Conservation (phyloP, 495 filamentous ascomycete genomes). For the Neurospora sp. region DNA sequence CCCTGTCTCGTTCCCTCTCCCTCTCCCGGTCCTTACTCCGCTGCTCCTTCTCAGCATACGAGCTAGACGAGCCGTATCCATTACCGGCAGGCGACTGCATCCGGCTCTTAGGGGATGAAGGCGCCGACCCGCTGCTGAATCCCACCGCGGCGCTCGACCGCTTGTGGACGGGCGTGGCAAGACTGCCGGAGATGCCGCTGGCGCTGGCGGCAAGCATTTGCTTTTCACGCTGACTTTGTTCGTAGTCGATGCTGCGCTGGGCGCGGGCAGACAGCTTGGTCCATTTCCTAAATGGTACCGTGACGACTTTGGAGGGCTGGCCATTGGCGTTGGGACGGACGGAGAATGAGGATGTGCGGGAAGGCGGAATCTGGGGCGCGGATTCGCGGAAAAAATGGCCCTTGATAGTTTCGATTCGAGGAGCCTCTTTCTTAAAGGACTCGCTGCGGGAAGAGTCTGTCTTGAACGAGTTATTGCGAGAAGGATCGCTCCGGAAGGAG, state of each 20-base stretch:
- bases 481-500: background rate
- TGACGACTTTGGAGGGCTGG: conserved; percentile 15
- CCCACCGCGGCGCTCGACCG: background rate
- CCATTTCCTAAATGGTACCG: conserved; percentile 9
- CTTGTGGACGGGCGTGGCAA: background rate
- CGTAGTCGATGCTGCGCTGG: background rate
- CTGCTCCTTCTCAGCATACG: background rate
- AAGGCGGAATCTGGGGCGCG: background rate
- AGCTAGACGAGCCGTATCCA: background rate
- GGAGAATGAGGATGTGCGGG: background rate
- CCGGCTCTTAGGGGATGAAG: background rate
- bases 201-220: background rate
- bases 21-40: background rate
- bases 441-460: background rate
- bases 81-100: background rate
- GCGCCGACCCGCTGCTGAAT: background rate
- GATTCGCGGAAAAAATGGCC: background rate
- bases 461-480: background rate
- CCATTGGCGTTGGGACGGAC: conserved; percentile 8
- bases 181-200: background rate
- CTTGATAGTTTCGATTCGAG: background rate
- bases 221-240: background rate
- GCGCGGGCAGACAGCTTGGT: conserved; percentile 7
- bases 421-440: background rate
- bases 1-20: background rate